These are phyloP conservation scores for Trichoderma sp. DNA, from an alignment of 2,329 filamentous ascomycete genomes.

Conservation along the genomic window DNA sequence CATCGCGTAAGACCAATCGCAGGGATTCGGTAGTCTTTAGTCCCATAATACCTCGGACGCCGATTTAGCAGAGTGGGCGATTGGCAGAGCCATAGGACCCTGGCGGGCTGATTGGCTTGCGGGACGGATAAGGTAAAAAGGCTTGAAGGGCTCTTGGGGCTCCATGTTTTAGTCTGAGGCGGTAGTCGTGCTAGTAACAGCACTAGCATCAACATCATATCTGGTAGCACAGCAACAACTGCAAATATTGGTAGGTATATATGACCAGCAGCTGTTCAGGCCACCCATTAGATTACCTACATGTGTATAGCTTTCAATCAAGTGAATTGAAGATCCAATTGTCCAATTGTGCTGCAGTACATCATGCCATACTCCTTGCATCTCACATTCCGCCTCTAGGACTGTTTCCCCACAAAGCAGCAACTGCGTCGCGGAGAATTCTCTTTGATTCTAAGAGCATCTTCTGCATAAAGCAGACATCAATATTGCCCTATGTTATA, in stretches of 20 bases:
- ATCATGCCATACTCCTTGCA: not conserved
- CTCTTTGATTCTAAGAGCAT: not conserved
- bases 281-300: not conserved
- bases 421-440: not conserved
- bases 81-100: slow-evolving; percentile 10
- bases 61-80: slow-evolving; percentile 11
- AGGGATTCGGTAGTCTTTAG: not conserved
- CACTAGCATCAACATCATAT: not conserved
- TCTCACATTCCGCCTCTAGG: not conserved
- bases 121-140: slow-evolving; percentile 23
- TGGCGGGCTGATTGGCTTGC: slow-evolving; percentile 17
- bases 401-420: not conserved
- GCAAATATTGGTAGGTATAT: not conserved
- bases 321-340: not conserved
- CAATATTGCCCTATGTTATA: not conserved
- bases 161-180: slow-evolving; percentile 10
- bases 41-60: slow-evolving; percentile 21
- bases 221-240: not conserved
- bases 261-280: not conserved
- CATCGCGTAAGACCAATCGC: slow-evolving; percentile 21
- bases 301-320: not conserved
- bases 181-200: not conserved
- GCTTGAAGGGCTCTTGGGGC: slow-evolving; percentile 4
- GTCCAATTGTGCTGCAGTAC: not conserved
- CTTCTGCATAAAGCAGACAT: not conserved